Evolutionary conservation across 805 yeast species (phyloP).

Genomic region (Saturnispora besseyi): DNA sequence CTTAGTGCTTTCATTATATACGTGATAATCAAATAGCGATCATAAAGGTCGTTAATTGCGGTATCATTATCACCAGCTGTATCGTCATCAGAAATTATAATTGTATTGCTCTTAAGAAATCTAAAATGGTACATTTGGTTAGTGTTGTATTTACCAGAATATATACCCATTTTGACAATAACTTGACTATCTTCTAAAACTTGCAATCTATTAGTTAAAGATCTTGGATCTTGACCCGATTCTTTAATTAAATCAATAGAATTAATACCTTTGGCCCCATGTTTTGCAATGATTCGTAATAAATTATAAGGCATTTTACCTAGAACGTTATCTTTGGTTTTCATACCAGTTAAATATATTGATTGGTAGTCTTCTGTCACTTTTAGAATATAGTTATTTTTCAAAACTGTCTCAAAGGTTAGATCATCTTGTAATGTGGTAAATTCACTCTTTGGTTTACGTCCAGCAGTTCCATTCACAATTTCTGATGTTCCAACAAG

Average conservation of each 20-base stretch:
- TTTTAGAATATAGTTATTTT: constrained; percentile 16
- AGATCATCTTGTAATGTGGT: neutral
- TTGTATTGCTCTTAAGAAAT: constrained; percentile 23
- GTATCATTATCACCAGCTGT: constrained; percentile 12
- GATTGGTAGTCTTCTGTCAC: constrained; percentile 52
- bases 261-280: constrained; percentile 47
- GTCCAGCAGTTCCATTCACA: neutral
- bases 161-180: constrained; percentile 31
- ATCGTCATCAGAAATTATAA: constrained; percentile 2
- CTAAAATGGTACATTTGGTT: constrained; percentile 43
- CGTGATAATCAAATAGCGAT: constrained; percentile 16
- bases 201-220: constrained; percentile 55
- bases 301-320: constrained; percentile 50
- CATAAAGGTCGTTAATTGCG: constrained; percentile 8
- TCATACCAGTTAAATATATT: constrained; percentile 47
- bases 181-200: constrained; percentile 42
- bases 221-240: constrained; percentile 64
- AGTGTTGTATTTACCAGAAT: constrained; percentile 42
- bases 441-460: neutral
- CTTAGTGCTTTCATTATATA: constrained; percentile 42
- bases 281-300: constrained; percentile 49
- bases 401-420: neutral
- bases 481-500: constrained; percentile 10
- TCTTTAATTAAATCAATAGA: constrained; percentile 46
- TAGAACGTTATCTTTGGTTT: constrained; percentile 39